phyloP scores from a whole-genome alignment of 345 rosid genomes.

The Arabidopsis thaliana region TAIR10.1 NC_003076.8:23643501-23644000 shows the following conservation, averaged over 20 bases:
- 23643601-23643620: conserved; percentile 83
- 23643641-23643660: conserved; percentile 76
- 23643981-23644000: neutral
- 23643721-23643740: neutral
- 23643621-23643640: conserved; percentile 88
- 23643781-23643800: conserved; percentile 72
- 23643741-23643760: neutral
- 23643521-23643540: conserved; percentile 82
- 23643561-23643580: conserved; percentile 82
- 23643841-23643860: conserved; percentile 74
- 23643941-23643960: conserved; percentile 75
- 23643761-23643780: neutral
- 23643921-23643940: conserved; percentile 83
- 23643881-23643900: conserved; percentile 94
- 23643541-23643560: conserved; percentile 82
- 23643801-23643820: conserved; percentile 82
- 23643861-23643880: conserved; percentile 92
- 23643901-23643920: conserved; percentile 70
- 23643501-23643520: too few relatives aligned
- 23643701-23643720: conserved; percentile 62
- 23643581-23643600: conserved; percentile 74
- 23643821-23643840: conserved; percentile 94
- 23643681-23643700: conserved; percentile 74
- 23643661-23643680: conserved; percentile 88
- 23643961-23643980: neutral